Conservation (phyloP, 208 protist species). For the Lotmaria passim region DNA sequence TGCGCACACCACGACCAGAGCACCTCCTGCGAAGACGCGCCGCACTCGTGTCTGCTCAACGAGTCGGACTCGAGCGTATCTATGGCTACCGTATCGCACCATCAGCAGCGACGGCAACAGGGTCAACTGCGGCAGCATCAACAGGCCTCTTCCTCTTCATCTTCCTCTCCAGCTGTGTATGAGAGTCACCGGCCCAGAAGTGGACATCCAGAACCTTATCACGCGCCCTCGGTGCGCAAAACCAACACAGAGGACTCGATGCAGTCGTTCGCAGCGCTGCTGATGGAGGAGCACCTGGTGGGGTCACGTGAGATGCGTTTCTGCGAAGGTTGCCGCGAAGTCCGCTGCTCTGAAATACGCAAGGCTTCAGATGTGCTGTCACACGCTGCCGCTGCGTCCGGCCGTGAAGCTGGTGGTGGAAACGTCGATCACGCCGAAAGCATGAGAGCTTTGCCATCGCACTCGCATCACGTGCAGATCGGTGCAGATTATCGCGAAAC, state of each 20-base stretch:
- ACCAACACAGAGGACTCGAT: background rate
- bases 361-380: constrained; percentile 16
- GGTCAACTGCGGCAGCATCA: constrained; percentile 6
- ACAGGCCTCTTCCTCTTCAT: no score
- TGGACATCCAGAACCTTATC: background rate
- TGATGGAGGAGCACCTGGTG: constrained; percentile 33
- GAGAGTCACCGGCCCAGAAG: no score
- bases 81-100: constrained; percentile 11
- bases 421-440: background rate
- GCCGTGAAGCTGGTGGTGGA: background rate
- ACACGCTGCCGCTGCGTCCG: background rate
- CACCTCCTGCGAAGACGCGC: background rate
- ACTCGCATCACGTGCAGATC: background rate
- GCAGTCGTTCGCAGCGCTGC: constrained; percentile 15
- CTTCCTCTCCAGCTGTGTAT: no score
- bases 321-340: constrained; percentile 32
- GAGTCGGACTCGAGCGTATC: constrained; percentile 22
- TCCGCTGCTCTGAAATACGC: constrained; percentile 38
- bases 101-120: background rate
- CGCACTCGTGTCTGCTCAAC: constrained; percentile 17
- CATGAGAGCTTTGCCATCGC: no score
- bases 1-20: constrained; percentile 1
- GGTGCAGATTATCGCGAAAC: background rate
- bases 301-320: constrained; percentile 49
- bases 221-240: no score